Percentiles rank a stretch among this genome's conserved stretches.
These are phyloP conservation scores for Coleophoma eucalyptorum DNA, from an alignment of 2,329 filamentous ascomycete genomes.

Conservation along the genomic window DNA sequence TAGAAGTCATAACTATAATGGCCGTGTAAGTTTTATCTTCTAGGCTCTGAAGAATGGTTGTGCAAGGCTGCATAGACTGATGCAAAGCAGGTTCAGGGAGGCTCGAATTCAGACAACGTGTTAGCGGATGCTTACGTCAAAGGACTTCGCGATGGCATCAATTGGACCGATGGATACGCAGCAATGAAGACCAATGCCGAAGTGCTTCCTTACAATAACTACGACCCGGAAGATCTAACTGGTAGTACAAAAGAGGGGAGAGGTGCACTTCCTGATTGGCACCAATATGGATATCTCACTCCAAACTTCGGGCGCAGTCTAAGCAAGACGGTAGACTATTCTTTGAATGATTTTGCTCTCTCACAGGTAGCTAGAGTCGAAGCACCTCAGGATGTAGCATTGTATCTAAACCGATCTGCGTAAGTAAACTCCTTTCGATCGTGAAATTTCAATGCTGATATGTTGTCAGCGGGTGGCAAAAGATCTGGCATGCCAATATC, in stretches of 20 bases:
- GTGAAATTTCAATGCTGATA: background rate
- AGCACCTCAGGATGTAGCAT: slow-evolving; percentile 32
- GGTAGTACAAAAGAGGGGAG: slow-evolving; percentile 63
- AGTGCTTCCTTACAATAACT: slow-evolving; percentile 51
- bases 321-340: slow-evolving; percentile 62
- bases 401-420: slow-evolving; percentile 45
- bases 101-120: slow-evolving; percentile 66
- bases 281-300: slow-evolving; percentile 59
- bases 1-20: slow-evolving; percentile 64
- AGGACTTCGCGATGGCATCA: slow-evolving; percentile 51
- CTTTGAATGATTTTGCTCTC: slow-evolving; percentile 63
- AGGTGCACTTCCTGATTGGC: slow-evolving; percentile 65
- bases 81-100: slow-evolving; percentile 51
- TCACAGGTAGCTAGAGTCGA: slow-evolving; percentile 59
- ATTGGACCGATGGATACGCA: slow-evolving; percentile 58
- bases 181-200: slow-evolving; percentile 67
- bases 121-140: slow-evolving; percentile 71
- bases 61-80: background rate
- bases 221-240: slow-evolving; percentile 44
- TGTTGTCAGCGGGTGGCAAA: slow-evolving; percentile 47
- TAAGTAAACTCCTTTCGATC: background rate
- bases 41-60: no score
- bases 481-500: slow-evolving; percentile 50
- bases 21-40: slow-evolving; percentile 28
- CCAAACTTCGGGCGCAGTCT: slow-evolving; percentile 56